These are phyloP conservation scores for Vickermania spadyakhi DNA, from an alignment of 208 protist species.

Conservation along the genomic window DNA sequence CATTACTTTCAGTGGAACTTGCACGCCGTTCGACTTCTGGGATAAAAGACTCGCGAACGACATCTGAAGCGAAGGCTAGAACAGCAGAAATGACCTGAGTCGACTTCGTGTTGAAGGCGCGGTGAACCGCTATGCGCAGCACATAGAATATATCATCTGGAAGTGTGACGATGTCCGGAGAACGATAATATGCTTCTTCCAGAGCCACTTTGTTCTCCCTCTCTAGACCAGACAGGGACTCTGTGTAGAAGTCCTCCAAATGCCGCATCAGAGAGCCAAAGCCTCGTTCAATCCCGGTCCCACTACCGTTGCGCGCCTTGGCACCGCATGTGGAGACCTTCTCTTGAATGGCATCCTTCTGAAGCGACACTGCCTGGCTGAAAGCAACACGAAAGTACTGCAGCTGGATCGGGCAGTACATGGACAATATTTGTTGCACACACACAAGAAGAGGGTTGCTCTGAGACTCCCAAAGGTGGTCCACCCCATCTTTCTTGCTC, in stretches of 20 bases:
- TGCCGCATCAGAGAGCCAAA: neutral
- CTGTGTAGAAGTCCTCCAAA: neutral
- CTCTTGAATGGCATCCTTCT: conserved; percentile 31
- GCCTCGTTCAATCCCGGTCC: neutral
- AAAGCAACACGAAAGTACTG: conserved; percentile 69
- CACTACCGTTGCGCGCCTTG: neutral
- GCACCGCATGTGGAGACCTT: neutral
- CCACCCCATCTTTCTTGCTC: neutral
- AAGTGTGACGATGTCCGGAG: conserved; percentile 37
- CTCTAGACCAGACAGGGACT: neutral
- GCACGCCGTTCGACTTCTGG: conserved; percentile 34
- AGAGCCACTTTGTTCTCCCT: neutral
- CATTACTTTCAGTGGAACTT: conserved; percentile 2
- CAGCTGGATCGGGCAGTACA: conserved; percentile 74
- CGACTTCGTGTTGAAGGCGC: conserved; percentile 68
- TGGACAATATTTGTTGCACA: conserved; percentile 64
- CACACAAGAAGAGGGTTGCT: conserved; percentile 44
- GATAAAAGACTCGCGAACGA: conserved; percentile 42
- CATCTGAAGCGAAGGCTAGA: conserved; percentile 46
- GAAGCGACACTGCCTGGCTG: conserved; percentile 58
- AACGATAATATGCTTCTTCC: conserved; percentile 17
- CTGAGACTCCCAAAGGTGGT: conserved; percentile 14
- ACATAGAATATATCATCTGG: conserved; percentile 83
- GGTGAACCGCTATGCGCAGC: conserved; percentile 67
- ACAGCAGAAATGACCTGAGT: conserved; percentile 76